Percentiles rank a stretch among this genome's conserved stretches.
Evolutionary conservation across 345 rosid genomes (phyloP).

Genomic region (Camelina sativa): DNA sequence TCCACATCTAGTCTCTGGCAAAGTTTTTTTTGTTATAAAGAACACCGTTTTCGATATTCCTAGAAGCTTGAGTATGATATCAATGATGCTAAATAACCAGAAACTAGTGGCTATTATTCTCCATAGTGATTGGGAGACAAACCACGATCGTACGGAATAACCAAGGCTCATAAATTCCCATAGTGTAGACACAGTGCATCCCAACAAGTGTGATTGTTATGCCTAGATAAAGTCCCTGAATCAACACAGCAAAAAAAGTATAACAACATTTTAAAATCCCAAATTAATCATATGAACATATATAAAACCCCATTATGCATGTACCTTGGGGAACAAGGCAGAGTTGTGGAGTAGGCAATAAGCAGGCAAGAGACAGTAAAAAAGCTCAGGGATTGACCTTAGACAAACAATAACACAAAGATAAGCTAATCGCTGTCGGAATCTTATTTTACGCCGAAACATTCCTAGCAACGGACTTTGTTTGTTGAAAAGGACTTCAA

Average conservation of each 20-base stretch:
- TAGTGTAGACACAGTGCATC: conserved; percentile 21
- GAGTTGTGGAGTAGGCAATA: conserved; percentile 60
- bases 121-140: neutral
- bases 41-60: conserved; percentile 56
- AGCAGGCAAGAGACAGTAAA: conserved; percentile 57
- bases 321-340: conserved; percentile 57
- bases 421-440: conserved; percentile 56
- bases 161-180: conserved; percentile 23
- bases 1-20: conserved; percentile 13
- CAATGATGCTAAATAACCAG: conserved; percentile 51
- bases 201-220: conserved; percentile 8
- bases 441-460: conserved; percentile 43
- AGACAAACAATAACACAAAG: conserved; percentile 24
- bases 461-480: conserved; percentile 46
- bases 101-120: conserved; percentile 28
- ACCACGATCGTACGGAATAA: neutral
- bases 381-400: conserved; percentile 58
- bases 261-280: neutral
- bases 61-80: conserved; percentile 46
- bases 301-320: too few relatives aligned
- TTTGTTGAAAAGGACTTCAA: conserved; percentile 51
- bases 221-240: conserved; percentile 11
- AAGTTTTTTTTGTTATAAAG: conserved; percentile 53
- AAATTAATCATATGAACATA: too few relatives aligned
- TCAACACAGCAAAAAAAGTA: neutral